These are phyloP conservation scores for Arabidopsis hybrid DNA, from an alignment of 441 rosid genomes.

Conservation along the genomic window DNA sequence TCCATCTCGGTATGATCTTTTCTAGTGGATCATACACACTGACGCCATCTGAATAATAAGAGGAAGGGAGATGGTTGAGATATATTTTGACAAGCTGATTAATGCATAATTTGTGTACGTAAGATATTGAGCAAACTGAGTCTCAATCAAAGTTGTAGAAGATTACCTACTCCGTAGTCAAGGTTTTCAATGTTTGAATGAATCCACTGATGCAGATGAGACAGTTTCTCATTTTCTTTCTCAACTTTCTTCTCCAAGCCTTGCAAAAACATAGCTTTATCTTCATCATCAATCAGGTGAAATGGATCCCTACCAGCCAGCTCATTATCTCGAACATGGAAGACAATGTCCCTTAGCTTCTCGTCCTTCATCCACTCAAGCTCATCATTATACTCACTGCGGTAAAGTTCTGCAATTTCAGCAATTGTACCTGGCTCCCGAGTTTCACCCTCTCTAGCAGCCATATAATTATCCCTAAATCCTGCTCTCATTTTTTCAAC, in stretches of 20 bases:
- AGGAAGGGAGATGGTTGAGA: conserved; percentile 15
- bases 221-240: conserved; percentile 74
- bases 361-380: conserved; percentile 95
- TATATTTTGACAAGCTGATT: conserved; percentile 17
- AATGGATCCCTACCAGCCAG: conserved; percentile 87
- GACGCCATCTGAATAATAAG: too few species aligned
- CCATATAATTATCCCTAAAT: conserved; percentile 72
- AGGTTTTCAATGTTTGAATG: conserved; percentile 92
- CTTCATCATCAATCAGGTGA: conserved; percentile 73
- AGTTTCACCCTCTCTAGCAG: conserved; percentile 67
- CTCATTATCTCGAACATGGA: conserved; percentile 90
- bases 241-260: conserved; percentile 93
- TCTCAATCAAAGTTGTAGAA: conserved; percentile 19
- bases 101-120: background rate
- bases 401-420: conserved; percentile 56
- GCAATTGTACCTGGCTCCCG: conserved; percentile 44
- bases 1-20: too few species aligned
- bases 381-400: conserved; percentile 60
- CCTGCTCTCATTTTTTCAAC: conserved; percentile 73
- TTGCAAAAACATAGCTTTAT: conserved; percentile 72
- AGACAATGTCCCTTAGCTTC: conserved; percentile 77
- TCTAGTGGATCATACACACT: too few species aligned
- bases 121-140: background rate
- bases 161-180: conserved; percentile 89
- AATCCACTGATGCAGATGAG: conserved; percentile 76